Percentiles rank a stretch among this genome's conserved stretches.
These are phyloP conservation scores for Bodo saltans DNA, from an alignment of 78 protist genomes.

Conservation along the genomic window DNA sequence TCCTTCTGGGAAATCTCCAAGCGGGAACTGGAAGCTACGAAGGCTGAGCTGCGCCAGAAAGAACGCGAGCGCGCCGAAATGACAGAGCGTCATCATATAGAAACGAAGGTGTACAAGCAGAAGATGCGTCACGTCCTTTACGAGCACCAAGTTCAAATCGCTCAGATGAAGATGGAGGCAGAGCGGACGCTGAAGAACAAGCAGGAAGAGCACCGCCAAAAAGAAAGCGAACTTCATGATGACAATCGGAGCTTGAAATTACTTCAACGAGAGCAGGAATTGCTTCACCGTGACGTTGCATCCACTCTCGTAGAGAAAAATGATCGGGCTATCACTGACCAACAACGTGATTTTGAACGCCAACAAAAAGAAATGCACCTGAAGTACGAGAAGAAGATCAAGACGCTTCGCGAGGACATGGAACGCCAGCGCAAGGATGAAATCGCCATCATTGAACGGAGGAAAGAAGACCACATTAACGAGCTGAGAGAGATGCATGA, in stretches of 20 bases:
- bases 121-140: constrained; percentile 68
- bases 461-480: constrained; percentile 64
- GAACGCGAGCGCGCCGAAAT: constrained; percentile 71
- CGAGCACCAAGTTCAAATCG: constrained; percentile 71
- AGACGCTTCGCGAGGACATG: constrained; percentile 53
- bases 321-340: constrained; percentile 44
- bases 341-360: constrained; percentile 50
- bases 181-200: constrained; percentile 41
- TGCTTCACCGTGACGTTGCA: constrained; percentile 40
- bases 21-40: constrained; percentile 55
- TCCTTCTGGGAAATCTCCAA: constrained; percentile 72
- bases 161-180: constrained; percentile 47
- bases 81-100: constrained; percentile 70
- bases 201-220: constrained; percentile 26
- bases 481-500: constrained; percentile 64
- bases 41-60: constrained; percentile 66
- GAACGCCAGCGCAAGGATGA: constrained; percentile 54
- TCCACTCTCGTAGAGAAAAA: constrained; percentile 28
- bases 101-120: constrained; percentile 77
- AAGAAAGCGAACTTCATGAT: constrained; percentile 2
- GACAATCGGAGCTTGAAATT: constrained; percentile 30
- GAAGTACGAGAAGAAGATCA: constrained; percentile 56
- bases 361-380: constrained; percentile 36
- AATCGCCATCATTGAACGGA: constrained; percentile 66
- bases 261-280: constrained; percentile 55